Base-by-base conservation (phyloP, 202 grass and related monocot species). In the Dendrocalamus latiflorus region DNA sequence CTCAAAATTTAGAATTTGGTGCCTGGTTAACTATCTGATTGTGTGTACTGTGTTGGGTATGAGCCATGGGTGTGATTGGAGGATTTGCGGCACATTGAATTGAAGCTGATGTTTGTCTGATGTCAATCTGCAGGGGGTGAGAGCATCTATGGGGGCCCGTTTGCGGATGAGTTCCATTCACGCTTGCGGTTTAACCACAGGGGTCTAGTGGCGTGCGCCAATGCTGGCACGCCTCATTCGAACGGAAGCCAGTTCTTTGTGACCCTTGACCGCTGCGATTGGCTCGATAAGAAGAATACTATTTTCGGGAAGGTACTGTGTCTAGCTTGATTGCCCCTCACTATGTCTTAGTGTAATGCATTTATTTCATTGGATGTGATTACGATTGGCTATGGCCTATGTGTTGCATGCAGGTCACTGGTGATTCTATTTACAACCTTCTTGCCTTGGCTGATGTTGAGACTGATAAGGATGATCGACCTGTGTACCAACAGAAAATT, bases 231-330 rank as follows among this genome's bases (percentile, higher is more conserved):
- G 1, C 79, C 95, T 45, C 91, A 95, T 83, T 93, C 93, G 0
- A 98, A 98, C 2, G 92, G 95, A 51, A 98, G 92, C 77, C 95
- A 98, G 56, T 98, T 98, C 74, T 98, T 98, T 65, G 83, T 95
- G 11, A 93, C 91, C 20, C 87, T 98, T 38, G 95, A 98, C 61
- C 90, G 89, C 15, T 92, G 93, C 1, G 93, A 98, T 50, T 98
- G 95, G 95, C 91, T 98, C 34, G 93, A 98, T 63, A 88, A 89
- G 77, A 95, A 98, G 55, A 95, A 93, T 74, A 95, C 95, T 43
- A 95, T 95, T 80, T 98, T 95, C 5, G 95, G 91, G 48, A 98
- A 98, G 92, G 95, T 97, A 73, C 56, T 6, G 1, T 50, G 38
- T 67, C 79, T 54, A 68, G 20, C 25, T 79, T 21, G 2, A 67